phyloP scores from a whole-genome alignment of 495 filamentous ascomycete genomes.

The Margaritispora aquatica region DNA sequence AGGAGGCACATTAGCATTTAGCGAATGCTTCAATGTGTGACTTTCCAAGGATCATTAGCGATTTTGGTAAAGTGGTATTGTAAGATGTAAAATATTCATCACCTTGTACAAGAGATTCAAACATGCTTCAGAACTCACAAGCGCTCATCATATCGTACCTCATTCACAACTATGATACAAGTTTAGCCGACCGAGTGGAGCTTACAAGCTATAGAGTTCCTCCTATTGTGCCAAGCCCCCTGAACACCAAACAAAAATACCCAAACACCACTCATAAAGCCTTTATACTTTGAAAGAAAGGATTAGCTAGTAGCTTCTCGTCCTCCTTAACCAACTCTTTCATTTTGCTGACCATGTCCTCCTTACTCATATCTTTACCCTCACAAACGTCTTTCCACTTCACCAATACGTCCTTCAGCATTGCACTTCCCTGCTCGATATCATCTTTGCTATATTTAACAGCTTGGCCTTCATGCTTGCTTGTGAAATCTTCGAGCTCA shows the following conservation, averaged over 20 bases:
- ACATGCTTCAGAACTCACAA: not conserved
- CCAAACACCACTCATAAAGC: constrained; percentile 47
- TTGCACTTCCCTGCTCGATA: constrained; percentile 79
- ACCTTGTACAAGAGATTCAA: not conserved
- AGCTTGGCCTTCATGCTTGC: constrained; percentile 52
- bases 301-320: constrained; percentile 66
- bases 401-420: constrained; percentile 79
- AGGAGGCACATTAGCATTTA: too few relatives aligned
- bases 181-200: not conserved
- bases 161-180: not conserved
- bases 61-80: too few relatives aligned
- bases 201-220: not conserved
- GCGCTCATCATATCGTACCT: not conserved
- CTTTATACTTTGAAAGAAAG: constrained; percentile 85
- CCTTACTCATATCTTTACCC: constrained; percentile 54
- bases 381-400: constrained; percentile 86
- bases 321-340: constrained; percentile 71
- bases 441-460: constrained; percentile 66
- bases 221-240: not conserved
- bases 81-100: too few relatives aligned
- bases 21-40: too few relatives aligned
- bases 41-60: too few relatives aligned
- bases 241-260: not conserved
- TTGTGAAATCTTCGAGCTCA: constrained; percentile 93
- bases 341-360: constrained; percentile 75